phyloP scores from a whole-genome alignment of 176 grass and related monocot species.

The Dactylis glomerata region DNA sequence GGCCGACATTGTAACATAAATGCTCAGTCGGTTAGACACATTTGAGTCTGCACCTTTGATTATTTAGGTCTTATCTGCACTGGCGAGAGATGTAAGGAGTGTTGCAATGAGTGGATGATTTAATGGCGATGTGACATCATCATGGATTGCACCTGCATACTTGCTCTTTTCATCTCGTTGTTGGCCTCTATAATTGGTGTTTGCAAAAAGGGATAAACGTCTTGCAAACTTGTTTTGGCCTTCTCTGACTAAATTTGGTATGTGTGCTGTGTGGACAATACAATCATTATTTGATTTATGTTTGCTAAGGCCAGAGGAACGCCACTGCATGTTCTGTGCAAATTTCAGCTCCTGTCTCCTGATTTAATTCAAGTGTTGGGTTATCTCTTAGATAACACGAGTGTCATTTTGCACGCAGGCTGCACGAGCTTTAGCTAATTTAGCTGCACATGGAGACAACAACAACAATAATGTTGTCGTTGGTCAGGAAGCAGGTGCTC shows the following conservation, averaged over 20 bases:
- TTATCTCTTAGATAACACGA: background rate
- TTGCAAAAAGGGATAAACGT: background rate
- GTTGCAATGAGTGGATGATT: background rate
- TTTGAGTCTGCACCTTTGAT: background rate
- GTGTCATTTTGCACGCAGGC: conserved; percentile 46
- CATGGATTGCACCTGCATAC: background rate
- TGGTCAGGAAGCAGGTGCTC: conserved; percentile 87
- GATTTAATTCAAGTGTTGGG: background rate
- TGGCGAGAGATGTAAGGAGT: background rate
- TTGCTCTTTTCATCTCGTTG: background rate
- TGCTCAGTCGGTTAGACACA: background rate
- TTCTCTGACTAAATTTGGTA: background rate
- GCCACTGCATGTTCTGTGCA: background rate
- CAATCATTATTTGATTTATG: background rate
- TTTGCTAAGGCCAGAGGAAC: background rate
- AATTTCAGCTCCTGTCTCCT: background rate
- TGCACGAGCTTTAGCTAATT: conserved; percentile 95
- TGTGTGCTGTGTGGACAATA: background rate
- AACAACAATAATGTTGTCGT: conserved; percentile 93
- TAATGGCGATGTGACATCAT: background rate
- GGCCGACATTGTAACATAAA: background rate
- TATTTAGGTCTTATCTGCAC: background rate
- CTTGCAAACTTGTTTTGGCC: background rate
- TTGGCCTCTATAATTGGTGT: background rate
- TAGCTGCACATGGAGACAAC: conserved; percentile 96